phyloP scores from a whole-genome alignment of 2,329 filamentous ascomycete genomes.

The Trichoderma guizhouense region DNA sequence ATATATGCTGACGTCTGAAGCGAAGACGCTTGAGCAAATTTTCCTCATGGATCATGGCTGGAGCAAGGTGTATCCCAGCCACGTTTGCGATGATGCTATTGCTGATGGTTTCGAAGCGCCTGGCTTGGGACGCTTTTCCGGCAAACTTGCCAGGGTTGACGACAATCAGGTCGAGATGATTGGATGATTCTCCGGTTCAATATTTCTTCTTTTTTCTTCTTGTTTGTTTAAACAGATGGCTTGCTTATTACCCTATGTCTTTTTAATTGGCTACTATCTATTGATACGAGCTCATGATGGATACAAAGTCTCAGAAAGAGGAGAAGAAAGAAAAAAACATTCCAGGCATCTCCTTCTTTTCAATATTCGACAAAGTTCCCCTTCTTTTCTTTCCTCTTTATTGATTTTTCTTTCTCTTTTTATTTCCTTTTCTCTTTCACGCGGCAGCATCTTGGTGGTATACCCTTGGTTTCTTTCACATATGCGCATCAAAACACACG shows the following conservation, averaged over 20 bases:
- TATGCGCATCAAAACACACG: neutral
- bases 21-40: constrained; percentile 27
- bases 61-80: constrained; percentile 33
- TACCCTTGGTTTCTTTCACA: neutral
- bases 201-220: neutral
- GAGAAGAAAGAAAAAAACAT: neutral
- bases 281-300: neutral
- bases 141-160: constrained; percentile 26
- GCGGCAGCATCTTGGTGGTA: neutral
- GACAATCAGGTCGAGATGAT: neutral
- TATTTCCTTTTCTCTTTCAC: neutral
- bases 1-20: constrained; percentile 30
- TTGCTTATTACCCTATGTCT: neutral
- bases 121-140: constrained; percentile 41
- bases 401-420: neutral
- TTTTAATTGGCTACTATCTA: neutral
- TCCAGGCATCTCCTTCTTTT: neutral
- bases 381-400: neutral
- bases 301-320: neutral
- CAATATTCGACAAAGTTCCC: neutral
- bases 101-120: constrained; percentile 36
- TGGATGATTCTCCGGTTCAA: neutral
- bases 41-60: constrained; percentile 40
- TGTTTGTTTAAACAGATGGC: neutral
- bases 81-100: constrained; percentile 31